A percentile compares a stretch with the other conserved stretches of the same genome.
phyloP scores from a whole-genome alignment of 805 yeast genomes.

The Priceomyces melissophilus region DNA sequence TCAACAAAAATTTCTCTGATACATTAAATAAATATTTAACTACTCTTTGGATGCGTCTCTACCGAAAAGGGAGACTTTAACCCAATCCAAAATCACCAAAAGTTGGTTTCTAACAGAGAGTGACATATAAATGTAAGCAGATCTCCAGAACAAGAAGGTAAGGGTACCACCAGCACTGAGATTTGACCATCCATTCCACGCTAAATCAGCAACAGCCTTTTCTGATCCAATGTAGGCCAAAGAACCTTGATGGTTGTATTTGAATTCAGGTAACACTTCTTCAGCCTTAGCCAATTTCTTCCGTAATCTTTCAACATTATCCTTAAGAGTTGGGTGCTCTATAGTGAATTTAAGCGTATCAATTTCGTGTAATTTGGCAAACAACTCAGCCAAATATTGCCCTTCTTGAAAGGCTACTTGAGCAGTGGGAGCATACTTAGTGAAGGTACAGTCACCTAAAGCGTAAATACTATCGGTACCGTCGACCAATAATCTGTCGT shows the following conservation, averaged over 20 bases:
- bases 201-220: constrained; percentile 89
- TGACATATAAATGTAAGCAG: constrained; percentile 91
- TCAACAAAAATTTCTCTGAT: background rate
- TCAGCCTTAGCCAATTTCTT: constrained; percentile 45
- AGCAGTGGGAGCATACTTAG: constrained; percentile 92
- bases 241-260: constrained; percentile 86
- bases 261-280: constrained; percentile 56
- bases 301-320: constrained; percentile 41
- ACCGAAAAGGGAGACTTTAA: constrained; percentile 82
- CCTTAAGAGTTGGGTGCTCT: constrained; percentile 35
- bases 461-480: constrained; percentile 86
- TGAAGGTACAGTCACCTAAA: constrained; percentile 91
- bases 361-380: constrained; percentile 60
- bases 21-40: background rate
- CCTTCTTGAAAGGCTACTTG: constrained; percentile 98
- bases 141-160: constrained; percentile 92
- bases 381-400: constrained; percentile 67
- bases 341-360: constrained; percentile 53
- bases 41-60: constrained; percentile 91
- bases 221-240: constrained; percentile 93
- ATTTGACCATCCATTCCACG: constrained; percentile 74
- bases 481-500: constrained; percentile 76
- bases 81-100: constrained; percentile 85
- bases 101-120: constrained; percentile 85
- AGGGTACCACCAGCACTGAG: constrained; percentile 79